Conservation (phyloP, 352 stramenopile genomes). For the Globisporangium lucens region DNA sequence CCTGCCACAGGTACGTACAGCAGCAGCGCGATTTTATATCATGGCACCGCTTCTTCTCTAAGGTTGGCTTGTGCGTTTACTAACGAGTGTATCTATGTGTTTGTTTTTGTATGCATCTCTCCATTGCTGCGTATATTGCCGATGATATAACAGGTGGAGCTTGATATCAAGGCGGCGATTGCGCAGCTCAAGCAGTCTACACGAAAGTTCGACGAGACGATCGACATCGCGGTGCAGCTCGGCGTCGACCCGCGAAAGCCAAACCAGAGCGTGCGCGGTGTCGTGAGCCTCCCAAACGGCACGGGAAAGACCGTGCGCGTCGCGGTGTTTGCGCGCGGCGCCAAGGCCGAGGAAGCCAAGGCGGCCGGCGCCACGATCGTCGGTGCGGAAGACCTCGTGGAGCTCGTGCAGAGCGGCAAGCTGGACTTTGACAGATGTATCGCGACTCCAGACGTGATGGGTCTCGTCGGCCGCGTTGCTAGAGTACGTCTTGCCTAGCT, state of each 20-base stretch:
- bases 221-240: slow-evolving; percentile 83
- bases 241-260: slow-evolving; percentile 86
- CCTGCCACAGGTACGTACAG: slow-evolving; percentile 52
- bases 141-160: slow-evolving; percentile 30
- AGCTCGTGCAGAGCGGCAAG: slow-evolving; percentile 86
- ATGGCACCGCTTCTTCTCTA: neutral
- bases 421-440: slow-evolving; percentile 92
- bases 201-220: slow-evolving; percentile 86
- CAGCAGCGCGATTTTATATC: neutral
- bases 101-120: neutral
- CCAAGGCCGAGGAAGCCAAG: slow-evolving; percentile 88
- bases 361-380: slow-evolving; percentile 88
- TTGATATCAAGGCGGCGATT: slow-evolving; percentile 63
- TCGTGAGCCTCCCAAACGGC: slow-evolving; percentile 83
- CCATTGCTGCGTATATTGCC: neutral
- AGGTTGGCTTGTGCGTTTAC: neutral
- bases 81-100: neutral
- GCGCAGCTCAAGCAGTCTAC: slow-evolving; percentile 53
- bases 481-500: slow-evolving; percentile 28
- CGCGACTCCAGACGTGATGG: slow-evolving; percentile 92
- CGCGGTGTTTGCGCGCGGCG: slow-evolving; percentile 88
- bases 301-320: slow-evolving; percentile 88
- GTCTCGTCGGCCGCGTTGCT: slow-evolving; percentile 90
- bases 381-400: slow-evolving; percentile 89
- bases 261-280: slow-evolving; percentile 85